Conservation (phyloP, 805 yeast species). For the Schwanniomyces polymorphus region DNA sequence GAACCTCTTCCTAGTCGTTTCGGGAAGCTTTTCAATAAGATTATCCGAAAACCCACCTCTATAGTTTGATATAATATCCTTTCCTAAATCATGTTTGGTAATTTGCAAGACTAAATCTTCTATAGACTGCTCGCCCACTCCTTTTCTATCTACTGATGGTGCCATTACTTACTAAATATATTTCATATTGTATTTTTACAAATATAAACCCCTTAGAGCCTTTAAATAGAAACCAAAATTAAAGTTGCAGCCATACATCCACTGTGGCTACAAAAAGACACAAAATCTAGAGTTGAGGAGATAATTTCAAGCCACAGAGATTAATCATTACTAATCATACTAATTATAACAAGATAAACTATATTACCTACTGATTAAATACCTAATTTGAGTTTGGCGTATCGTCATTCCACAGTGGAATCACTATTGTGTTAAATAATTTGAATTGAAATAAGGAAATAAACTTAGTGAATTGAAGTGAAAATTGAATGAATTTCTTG, state of each 20-base stretch:
- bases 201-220: neutral
- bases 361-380: no score
- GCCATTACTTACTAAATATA: neutral
- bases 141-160: neutral
- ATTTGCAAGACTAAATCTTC: constrained; percentile 5
- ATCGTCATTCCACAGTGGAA: no score
- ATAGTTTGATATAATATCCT: constrained; percentile 3
- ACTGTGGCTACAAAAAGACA: neutral
- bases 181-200: no score
- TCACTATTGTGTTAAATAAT: no score
- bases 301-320: no score
- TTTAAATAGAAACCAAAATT: neutral
- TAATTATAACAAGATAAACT: no score
- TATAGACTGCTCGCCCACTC: neutral
- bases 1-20: constrained; percentile 19
- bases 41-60: constrained; percentile 8
- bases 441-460: no score
- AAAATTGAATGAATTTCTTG: constrained; percentile 60
- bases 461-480: constrained; percentile 16
- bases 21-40: constrained; percentile 20
- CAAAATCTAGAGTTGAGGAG: neutral
- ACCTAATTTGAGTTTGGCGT: no score
- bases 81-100: neutral
- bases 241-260: neutral
- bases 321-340: no score